A percentile compares a stretch with the other conserved stretches of the same genome.
Evolutionary conservation across 1,284 basidiomycete genomes (phyloP).

Genomic region (Paramarasmius palmivorus): DNA sequence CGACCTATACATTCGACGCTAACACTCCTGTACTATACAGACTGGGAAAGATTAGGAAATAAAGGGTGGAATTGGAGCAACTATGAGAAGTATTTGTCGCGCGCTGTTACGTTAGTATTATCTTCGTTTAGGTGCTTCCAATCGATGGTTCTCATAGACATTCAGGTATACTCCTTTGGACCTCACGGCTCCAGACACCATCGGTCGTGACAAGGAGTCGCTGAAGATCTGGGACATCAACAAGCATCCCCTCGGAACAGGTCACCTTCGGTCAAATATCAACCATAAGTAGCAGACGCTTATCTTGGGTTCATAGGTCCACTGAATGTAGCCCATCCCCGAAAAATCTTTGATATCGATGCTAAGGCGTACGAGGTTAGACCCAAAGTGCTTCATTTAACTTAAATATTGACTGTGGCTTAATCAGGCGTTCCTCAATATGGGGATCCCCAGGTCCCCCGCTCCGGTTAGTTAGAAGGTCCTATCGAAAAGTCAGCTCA

Average conservation of each 20-base stretch:
- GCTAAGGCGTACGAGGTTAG: slow-evolving; percentile 8
- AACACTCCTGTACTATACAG: slow-evolving; percentile 12
- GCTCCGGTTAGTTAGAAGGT: slow-evolving; percentile 13
- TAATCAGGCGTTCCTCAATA: slow-evolving; percentile 9
- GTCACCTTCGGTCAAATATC: background rate
- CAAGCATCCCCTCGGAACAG: slow-evolving; percentile 6
- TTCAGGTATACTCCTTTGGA: background rate
- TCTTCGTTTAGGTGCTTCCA: background rate
- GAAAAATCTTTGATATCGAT: slow-evolving; percentile 10
- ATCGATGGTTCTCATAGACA: background rate
- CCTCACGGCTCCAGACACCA: background rate
- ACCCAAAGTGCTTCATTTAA: background rate
- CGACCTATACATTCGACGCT: background rate
- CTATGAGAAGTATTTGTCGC: slow-evolving; percentile 33
- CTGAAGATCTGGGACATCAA: slow-evolving; percentile 8
- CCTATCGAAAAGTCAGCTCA: slow-evolving; percentile 1
- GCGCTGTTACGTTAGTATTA: slow-evolving; percentile 29
- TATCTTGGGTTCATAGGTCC: slow-evolving; percentile 15
- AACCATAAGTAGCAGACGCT: background rate
- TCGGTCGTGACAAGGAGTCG: background rate
- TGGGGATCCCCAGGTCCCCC: slow-evolving; percentile 9
- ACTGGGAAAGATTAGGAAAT: slow-evolving; percentile 33
- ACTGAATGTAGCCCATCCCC: slow-evolving; percentile 16
- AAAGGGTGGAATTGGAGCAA: slow-evolving; percentile 44
- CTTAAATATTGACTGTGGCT: background rate